Evolutionary conservation across 352 stramenopile genomes (phyloP).

Genomic region (Globisporangium spinosum): DNA sequence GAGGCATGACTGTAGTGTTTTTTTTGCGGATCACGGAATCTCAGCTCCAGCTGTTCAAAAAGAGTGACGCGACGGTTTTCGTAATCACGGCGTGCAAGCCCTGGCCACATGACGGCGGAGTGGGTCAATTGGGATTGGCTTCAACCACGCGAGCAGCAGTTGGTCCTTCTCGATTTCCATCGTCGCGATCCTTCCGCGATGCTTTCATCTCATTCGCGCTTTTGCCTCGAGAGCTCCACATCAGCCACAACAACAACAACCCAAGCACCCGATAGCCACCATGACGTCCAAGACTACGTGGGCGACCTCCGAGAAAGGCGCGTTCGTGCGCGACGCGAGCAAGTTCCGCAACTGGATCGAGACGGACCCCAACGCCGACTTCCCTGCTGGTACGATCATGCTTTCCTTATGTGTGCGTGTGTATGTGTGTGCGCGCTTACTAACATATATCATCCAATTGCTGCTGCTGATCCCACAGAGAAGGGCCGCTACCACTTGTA

Average conservation of each 20-base stretch:
- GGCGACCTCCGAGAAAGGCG: slow-evolving; percentile 61
- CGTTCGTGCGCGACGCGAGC: slow-evolving; percentile 67
- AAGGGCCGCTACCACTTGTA: slow-evolving; percentile 92
- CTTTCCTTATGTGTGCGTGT: background rate
- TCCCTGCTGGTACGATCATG: slow-evolving; percentile 35
- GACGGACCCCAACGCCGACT: slow-evolving; percentile 47
- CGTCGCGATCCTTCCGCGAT: background rate
- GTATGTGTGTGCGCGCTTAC: background rate
- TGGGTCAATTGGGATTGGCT: background rate
- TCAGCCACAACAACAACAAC: background rate
- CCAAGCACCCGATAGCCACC: background rate
- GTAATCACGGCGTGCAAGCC: slow-evolving; percentile 1
- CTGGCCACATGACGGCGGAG: background rate
- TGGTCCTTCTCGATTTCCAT: background rate
- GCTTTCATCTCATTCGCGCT: slow-evolving; percentile 13
- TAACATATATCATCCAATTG: background rate
- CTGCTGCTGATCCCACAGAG: slow-evolving; percentile 18
- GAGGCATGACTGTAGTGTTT: too few species aligned
- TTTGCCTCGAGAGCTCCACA: slow-evolving; percentile 6
- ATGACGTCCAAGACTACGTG: slow-evolving; percentile 71
- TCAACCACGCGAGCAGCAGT: background rate
- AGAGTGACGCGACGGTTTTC: slow-evolving; percentile 4
- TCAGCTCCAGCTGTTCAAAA: background rate
- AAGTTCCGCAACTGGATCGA: slow-evolving; percentile 85
- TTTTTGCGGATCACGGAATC: slow-evolving; percentile 4